Evolutionary conservation across 371 early-diverging fungal species (phyloP).

Genomic region (Mucor velutinosus): DNA sequence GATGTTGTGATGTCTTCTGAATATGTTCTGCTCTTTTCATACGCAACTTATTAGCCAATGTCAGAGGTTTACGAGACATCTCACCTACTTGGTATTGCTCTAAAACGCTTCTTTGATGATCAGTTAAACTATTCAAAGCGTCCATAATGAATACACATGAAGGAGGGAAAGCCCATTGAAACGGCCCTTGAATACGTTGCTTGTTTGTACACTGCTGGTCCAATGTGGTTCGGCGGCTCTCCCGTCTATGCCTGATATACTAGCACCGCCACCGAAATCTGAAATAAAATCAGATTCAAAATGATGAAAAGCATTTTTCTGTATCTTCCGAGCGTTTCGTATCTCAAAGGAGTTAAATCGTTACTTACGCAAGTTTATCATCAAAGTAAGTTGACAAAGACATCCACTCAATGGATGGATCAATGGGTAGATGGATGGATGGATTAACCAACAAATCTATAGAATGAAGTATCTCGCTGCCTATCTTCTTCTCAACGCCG

Average conservation of each 20-base stretch:
- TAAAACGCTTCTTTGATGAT: conserved; percentile 22
- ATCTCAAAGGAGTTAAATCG: conserved; percentile 46
- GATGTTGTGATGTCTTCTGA: conserved; percentile 22
- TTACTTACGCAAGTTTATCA: conserved; percentile 37
- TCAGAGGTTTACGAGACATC: not conserved
- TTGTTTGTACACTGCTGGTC: not conserved
- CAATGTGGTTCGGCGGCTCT: not conserved
- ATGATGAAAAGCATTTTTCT: conserved; percentile 4
- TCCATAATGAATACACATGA: conserved; percentile 13
- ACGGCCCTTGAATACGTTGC: not conserved
- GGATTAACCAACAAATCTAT: not conserved
- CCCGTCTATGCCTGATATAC: no score
- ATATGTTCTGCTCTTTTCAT: conserved; percentile 11
- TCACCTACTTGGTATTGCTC: conserved; percentile 23
- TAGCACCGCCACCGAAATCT: not conserved
- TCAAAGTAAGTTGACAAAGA: conserved; percentile 4
- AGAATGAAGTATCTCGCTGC: conserved; percentile 96
- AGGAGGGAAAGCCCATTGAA: not conserved
- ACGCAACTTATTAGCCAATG: not conserved
- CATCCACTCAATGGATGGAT: conserved; percentile 8
- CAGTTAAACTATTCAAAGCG: conserved; percentile 14
- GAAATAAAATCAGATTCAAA: not conserved
- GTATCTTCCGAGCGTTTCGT: conserved; percentile 36
- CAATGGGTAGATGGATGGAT: conserved; percentile 20
- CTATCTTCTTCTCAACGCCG: conserved; percentile 93